Conservation (phyloP, 2,329 filamentous ascomycete genomes). For the Parafenestella ontariensis region DNA sequence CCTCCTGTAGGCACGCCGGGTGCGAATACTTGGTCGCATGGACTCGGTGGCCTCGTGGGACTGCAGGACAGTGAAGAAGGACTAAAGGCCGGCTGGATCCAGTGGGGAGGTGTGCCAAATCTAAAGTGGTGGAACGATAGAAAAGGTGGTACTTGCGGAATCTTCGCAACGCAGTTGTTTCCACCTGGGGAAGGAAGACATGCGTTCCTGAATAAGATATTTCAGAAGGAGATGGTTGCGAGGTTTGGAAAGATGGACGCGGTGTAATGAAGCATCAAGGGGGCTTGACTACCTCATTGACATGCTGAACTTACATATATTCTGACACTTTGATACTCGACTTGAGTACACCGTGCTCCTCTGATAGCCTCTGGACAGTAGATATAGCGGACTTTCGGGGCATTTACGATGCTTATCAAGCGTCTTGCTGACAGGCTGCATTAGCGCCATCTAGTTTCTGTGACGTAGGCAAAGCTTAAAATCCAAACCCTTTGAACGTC, state of each 20-base stretch:
- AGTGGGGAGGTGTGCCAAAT: constrained; percentile 33
- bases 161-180: constrained; percentile 33
- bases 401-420: constrained; percentile 1
- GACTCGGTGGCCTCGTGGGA: constrained; percentile 22
- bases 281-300: no score
- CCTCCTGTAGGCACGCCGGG: constrained; percentile 12
- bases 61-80: constrained; percentile 16
- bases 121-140: constrained; percentile 39
- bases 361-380: no score
- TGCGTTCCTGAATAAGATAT: constrained; percentile 22
- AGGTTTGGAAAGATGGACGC: not conserved
- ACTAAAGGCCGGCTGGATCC: constrained; percentile 18
- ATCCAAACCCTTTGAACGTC: not conserved
- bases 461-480: not conserved
- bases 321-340: no score
- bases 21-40: constrained; percentile 20
- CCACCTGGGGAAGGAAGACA: constrained; percentile 31
- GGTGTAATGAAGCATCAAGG: not conserved
- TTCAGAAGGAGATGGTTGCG: constrained; percentile 26
- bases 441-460: not conserved
- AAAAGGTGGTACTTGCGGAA: constrained; percentile 28
- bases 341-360: no score
- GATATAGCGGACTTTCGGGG: no score
- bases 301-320: no score
- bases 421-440: not conserved